phyloP scores from a whole-genome alignment of 768 basidiomycete species.

The Lentinula lateritia region DNA sequence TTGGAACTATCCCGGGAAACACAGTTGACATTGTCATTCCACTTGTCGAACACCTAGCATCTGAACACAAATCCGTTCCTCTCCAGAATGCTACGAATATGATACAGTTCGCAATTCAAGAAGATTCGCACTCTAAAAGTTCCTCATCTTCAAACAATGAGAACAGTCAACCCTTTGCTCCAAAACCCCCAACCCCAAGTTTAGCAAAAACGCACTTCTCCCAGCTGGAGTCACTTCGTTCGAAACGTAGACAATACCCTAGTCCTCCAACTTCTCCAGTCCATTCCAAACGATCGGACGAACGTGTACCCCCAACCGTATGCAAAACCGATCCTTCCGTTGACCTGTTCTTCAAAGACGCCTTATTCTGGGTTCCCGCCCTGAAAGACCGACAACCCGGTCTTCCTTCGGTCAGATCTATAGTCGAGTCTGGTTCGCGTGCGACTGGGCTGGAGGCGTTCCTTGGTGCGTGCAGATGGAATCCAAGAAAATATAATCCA shows the following conservation, averaged over 20 bases:
- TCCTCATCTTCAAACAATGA: background rate
- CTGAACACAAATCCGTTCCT: too few relatives aligned
- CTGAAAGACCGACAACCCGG: background rate
- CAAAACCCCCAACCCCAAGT: background rate
- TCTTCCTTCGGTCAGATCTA: background rate
- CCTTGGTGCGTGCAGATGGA: slow-evolving; percentile 2
- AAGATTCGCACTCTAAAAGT: background rate
- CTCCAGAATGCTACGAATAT: background rate
- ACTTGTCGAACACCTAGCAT: background rate
- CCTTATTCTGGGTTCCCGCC: background rate
- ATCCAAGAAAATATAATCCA: background rate
- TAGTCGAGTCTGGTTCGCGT: background rate
- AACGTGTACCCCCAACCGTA: background rate
- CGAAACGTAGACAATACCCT: background rate
- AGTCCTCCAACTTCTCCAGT: background rate
- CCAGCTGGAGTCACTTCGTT: background rate
- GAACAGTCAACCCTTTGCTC: background rate
- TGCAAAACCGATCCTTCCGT: background rate
- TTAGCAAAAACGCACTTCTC: background rate
- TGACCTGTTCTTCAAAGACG: slow-evolving; percentile 4
- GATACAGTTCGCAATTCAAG: background rate
- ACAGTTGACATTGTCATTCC: background rate
- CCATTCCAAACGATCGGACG: too few relatives aligned
- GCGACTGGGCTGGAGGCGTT: background rate
- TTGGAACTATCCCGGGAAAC: too few relatives aligned